Conservation (phyloP, 768 basidiomycete genomes). For the Boletus tomentosulus region DNA sequence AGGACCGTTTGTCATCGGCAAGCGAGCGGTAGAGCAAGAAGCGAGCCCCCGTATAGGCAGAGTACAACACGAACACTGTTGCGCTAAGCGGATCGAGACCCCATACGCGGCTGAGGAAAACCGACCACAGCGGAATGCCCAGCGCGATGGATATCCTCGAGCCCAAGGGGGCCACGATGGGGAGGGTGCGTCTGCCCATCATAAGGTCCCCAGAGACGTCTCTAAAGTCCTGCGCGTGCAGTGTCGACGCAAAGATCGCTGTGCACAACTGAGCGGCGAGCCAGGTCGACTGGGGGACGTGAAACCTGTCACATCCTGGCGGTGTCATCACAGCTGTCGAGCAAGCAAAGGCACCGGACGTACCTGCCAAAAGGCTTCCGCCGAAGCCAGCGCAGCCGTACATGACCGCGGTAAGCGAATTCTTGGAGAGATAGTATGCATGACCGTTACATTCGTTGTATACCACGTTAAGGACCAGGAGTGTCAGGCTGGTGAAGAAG, state of each 20-base stretch:
- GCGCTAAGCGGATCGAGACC: slow-evolving; percentile 10
- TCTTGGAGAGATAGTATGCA: slow-evolving; percentile 9
- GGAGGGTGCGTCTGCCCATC: slow-evolving; percentile 36
- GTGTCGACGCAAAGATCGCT: slow-evolving; percentile 29
- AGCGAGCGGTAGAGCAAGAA: slow-evolving; percentile 17
- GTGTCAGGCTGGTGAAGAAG: slow-evolving; percentile 26
- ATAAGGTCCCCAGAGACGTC: slow-evolving; percentile 39
- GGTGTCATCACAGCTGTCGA: too few relatives aligned
- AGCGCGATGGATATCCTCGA: slow-evolving; percentile 17
- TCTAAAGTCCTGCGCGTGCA: slow-evolving; percentile 31
- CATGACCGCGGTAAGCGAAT: slow-evolving; percentile 30
- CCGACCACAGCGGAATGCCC: slow-evolving; percentile 23
- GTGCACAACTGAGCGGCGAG: slow-evolving; percentile 27
- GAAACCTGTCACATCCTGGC: slow-evolving; percentile 16
- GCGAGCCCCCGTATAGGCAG: slow-evolving; percentile 13
- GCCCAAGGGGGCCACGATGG: slow-evolving; percentile 34
- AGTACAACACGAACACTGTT: slow-evolving; percentile 15
- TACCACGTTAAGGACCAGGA: slow-evolving; percentile 20
- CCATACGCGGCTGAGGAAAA: slow-evolving; percentile 22
- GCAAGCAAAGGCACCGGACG: background rate
- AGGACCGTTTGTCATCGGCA: slow-evolving; percentile 21
- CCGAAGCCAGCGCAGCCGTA: slow-evolving; percentile 33
- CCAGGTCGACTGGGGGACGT: slow-evolving; percentile 5
- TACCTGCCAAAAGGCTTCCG: slow-evolving; percentile 32
- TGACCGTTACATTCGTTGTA: slow-evolving; percentile 30